Base-by-base conservation (phyloP, 371 early-diverging fungal species). In the Apophysomyces trapeziformis region DNA sequence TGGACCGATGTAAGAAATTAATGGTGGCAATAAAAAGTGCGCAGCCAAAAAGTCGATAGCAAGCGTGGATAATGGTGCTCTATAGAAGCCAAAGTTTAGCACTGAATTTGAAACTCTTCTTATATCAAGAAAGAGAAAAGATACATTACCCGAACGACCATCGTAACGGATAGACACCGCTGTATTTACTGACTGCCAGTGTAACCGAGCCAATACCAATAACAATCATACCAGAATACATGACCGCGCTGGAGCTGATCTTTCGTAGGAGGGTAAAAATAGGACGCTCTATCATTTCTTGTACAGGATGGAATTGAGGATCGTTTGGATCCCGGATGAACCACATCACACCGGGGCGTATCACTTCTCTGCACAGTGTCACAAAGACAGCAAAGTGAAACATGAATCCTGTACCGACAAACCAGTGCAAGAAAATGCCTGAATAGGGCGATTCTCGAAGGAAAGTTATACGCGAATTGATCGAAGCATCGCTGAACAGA, bases 251-350 rank as follows among this genome's bases (percentile, higher is more conserved):
- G 13, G 89, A 80, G 11, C 85, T 87, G 43, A 98, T 86, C 74
- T 94, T 96, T 65, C 87, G 83, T 57, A 95, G 71, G 70, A 96
- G 90, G 12, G 85, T 76, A 7, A 84, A 70, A 13, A 92, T 75
- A 18, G 94, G 90, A 8, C 91, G 84, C 63, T 96, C 94, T 0
- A 95, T 73, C 65, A 94, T 90, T 72, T 98, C 98, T 63, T 90
- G 90, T 60, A 98, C 90, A 1, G 97, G 96, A 66, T 95, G 91
- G 74, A 95, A 95, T 36, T 92, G 88, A 6, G 96, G 95, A 72
- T 97, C 97, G 60, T 94, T 94, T 4, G 98, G 97, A 65, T 98
- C 96, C 41, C 97, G 90, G 58, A 97, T 93, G 70, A 96, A 97
- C 96, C 97, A 96, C 85, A 97, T 87, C 26, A 97, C 94, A 16